A percentile compares a stretch with the other conserved stretches of the same genome.
phyloP scores from a whole-genome alignment of 805 yeast species.

The Pichia paraexigua region DNA sequence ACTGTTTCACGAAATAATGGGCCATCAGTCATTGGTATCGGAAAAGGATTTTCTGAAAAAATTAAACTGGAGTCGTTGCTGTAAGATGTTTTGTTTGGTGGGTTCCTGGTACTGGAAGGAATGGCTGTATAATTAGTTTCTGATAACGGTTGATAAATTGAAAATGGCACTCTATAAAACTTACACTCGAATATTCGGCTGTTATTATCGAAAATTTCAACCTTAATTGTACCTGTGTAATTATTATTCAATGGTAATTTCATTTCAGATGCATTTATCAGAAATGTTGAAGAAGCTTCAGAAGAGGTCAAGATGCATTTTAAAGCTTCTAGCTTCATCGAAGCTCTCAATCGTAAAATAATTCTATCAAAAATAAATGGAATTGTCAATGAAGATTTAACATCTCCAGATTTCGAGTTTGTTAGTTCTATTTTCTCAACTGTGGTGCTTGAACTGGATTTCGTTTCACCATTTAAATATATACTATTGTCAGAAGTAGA shows the following conservation, averaged over 20 bases:
- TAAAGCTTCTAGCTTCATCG: neutral
- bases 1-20: constrained; percentile 27
- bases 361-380: constrained; percentile 4
- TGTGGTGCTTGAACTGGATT: neutral
- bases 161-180: constrained; percentile 5
- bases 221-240: neutral
- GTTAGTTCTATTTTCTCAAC: neutral
- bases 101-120: neutral
- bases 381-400: neutral
- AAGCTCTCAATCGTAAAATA: neutral
- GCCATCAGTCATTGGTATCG: constrained; percentile 31
- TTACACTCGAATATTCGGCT: neutral
- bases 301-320: neutral
- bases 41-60: constrained; percentile 18
- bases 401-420: neutral
- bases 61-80: neutral
- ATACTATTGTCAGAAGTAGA: constrained; percentile 5
- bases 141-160: neutral
- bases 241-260: constrained; percentile 5
- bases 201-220: neutral
- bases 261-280: neutral
- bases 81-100: neutral
- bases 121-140: neutral
- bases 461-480: neutral
- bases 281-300: neutral